Evolutionary conservation across 148 eudicot genomes (phyloP).

Genomic region (Rhododendron kiyosumense): DNA sequence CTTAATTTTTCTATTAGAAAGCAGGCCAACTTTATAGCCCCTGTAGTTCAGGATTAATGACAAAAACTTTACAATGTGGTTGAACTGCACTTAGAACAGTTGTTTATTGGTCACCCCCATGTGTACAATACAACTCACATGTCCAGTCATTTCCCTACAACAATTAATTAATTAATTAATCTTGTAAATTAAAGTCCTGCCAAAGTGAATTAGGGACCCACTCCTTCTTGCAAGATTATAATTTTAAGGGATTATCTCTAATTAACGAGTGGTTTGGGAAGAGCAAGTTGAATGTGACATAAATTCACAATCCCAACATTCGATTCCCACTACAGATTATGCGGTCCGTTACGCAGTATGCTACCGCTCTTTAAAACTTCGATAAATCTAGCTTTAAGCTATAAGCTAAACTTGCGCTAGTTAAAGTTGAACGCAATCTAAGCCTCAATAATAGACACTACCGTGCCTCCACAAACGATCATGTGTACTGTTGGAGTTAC

Average conservation of each 20-base stretch:
- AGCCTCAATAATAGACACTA: neutral
- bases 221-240: neutral
- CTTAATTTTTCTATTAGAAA: neutral
- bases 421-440: neutral
- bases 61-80: neutral
- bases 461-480: neutral
- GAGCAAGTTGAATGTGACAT: neutral
- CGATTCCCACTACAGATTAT: no score
- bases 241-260: neutral
- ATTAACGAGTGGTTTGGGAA: neutral
- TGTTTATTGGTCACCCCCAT: neutral
- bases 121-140: conserved; percentile 15
- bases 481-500: neutral
- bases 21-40: neutral
- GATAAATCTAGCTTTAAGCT: no score
- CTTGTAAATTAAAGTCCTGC: neutral
- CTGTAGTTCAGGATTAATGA: neutral
- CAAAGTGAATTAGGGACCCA: neutral
- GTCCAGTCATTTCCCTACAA: neutral
- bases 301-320: neutral
- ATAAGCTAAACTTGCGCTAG: neutral
- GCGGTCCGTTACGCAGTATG: no score
- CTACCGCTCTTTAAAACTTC: neutral
- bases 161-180: neutral
- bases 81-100: neutral